Evolutionary conservation across 2,329 filamentous ascomycete genomes (phyloP), one percentile per base, ranked within the genome.

Genomic region (Alternaria arbusti): DNA sequence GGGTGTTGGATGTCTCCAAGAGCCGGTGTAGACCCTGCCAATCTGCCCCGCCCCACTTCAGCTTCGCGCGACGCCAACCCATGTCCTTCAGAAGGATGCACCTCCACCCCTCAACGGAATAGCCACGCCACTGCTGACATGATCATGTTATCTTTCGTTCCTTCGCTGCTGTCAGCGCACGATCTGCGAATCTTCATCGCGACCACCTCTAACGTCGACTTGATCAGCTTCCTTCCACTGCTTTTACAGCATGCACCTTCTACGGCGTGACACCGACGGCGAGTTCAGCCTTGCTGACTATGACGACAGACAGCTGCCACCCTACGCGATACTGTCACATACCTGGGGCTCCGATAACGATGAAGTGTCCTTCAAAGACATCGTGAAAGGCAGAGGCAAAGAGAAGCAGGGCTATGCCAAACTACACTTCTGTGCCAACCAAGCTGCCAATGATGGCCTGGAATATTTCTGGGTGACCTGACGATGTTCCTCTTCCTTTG

Each of bases 321-420:
- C 26, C 9, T 59, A 52, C 15, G 44, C 44, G 3, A 50, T 57
- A 57, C 67, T 66, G n/a, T 66, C 64, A n/a, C 61, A 66, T 15
- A 64, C 57, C 10, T 66, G 57, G 64, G 49, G 49, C 17, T 43
- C 20, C 23, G 63, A 56, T 17, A 54, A 11, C 9, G 25, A 61
- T 5, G 64, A 66, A 54, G 61, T 64, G 15, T 52, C 57, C 2
- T 61, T 66, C 43, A 43, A 52, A 11, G 57, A 66, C 32, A 28
- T 66, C 25, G 32, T 15, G 32, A 51, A 49, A 51, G 57, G 51
- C 25, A 49, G 23, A 17, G 61, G 47, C 12, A 61, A 61, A 49
- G 15, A 32, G n/a, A 59, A 59, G 40, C 13, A 13, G 8, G 47
- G 63, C 28, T 65, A 63, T 43, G n/a, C 40, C 10, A 56, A 65